Percentiles rank a stretch among this genome's conserved stretches.
Conservation (phyloP, 2,329 filamentous ascomycete genomes). For the Xylariaceae sp. region DNA sequence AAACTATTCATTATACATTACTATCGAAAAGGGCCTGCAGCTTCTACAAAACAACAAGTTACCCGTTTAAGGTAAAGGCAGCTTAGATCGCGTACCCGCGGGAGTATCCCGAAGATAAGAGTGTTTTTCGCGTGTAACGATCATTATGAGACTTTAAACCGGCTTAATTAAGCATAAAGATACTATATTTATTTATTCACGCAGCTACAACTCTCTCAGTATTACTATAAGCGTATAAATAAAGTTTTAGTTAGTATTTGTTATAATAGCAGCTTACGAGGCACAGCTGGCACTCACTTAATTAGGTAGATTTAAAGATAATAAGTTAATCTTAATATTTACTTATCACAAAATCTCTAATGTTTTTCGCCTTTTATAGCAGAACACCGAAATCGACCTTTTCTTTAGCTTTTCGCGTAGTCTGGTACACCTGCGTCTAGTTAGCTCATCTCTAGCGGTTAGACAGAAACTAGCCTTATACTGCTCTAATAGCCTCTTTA, state of each 20-base stretch:
- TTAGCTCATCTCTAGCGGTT: too few species aligned
- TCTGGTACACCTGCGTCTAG: too few species aligned
- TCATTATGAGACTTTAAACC: neutral
- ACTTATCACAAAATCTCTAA: too few species aligned
- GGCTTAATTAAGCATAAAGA: neutral
- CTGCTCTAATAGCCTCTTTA: too few species aligned
- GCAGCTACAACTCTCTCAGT: neutral
- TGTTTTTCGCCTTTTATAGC: too few species aligned
- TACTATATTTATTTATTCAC: conserved; percentile 8
- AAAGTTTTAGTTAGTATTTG: neutral
- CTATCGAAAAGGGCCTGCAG: conserved; percentile 40
- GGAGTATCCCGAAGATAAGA: conserved; percentile 36
- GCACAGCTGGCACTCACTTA: too few species aligned
- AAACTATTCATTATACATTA: too few species aligned
- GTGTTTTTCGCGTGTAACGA: neutral
- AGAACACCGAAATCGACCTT: too few species aligned
- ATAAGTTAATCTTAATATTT: too few species aligned
- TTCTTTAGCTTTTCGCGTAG: too few species aligned
- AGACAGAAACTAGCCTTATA: too few species aligned
- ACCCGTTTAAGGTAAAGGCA: conserved; percentile 26
- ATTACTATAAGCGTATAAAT: neutral
- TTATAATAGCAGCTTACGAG: neutral
- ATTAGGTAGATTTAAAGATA: too few species aligned
- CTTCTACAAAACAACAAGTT: conserved; percentile 30
- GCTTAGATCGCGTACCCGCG: conserved; percentile 37